Evolutionary conservation across 192 early-diverging fungal genomes (phyloP).

Genomic region (Chytriomyces confervae): DNA sequence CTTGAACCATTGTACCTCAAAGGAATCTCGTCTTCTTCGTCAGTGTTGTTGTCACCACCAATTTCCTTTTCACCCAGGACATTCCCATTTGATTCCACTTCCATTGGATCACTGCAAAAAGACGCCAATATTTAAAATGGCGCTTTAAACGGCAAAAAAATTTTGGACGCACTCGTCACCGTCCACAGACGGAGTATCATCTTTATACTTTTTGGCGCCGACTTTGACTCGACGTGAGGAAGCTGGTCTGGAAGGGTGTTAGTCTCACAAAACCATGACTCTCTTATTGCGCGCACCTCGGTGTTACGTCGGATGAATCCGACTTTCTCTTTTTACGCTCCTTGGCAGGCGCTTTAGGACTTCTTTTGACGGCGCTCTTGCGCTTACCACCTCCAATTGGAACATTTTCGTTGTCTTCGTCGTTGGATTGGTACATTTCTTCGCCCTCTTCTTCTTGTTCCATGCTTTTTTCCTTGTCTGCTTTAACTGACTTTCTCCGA

Average conservation of each 20-base stretch:
- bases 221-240: neutral
- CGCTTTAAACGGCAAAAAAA: neutral
- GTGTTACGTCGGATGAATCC: neutral
- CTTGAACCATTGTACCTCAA: neutral
- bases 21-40: constrained; percentile 14
- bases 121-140: neutral
- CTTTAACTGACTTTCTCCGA: neutral
- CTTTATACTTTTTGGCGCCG: neutral
- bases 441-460: constrained; percentile 31
- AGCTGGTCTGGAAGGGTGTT: neutral
- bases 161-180: neutral
- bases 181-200: neutral
- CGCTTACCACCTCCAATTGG: neutral
- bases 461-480: constrained; percentile 9
- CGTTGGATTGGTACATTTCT: constrained; percentile 14
- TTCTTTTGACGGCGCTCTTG: constrained; percentile 23
- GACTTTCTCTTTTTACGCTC: constrained; percentile 17
- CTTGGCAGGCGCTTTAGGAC: neutral
- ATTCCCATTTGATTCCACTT: neutral
- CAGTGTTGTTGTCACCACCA: neutral
- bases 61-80: neutral
- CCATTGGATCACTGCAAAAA: no score
- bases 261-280: neutral
- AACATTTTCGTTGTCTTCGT: constrained; percentile 7
- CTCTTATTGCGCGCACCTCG: neutral